phyloP scores from a whole-genome alignment of 2,329 filamentous ascomycete genomes.

The Lachnellula subtilissima region DNA sequence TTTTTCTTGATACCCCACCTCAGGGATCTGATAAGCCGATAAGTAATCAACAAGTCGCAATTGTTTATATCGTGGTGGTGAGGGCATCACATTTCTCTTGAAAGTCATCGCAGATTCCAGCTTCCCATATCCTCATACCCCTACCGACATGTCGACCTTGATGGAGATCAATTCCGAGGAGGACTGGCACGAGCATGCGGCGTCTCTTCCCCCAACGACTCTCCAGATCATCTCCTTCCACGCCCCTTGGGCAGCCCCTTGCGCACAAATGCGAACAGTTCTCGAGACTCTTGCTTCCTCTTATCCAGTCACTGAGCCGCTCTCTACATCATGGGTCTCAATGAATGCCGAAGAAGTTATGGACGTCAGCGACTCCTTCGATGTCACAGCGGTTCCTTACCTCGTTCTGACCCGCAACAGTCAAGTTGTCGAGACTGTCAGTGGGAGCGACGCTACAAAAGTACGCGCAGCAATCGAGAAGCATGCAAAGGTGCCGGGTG shows the following conservation, averaged over 20 bases:
- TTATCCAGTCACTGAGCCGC: constrained; percentile 67
- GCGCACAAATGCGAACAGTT: constrained; percentile 87
- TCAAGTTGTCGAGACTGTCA: constrained; percentile 76
- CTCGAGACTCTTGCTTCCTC: constrained; percentile 80
- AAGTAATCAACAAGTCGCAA: constrained; percentile 2
- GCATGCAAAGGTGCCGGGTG: constrained; percentile 47
- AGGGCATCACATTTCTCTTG: too few relatives aligned
- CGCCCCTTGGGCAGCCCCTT: constrained; percentile 93
- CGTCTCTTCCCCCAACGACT: constrained; percentile 60
- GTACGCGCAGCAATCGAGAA: constrained; percentile 82
- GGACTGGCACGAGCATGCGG: constrained; percentile 67
- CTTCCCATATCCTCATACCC: background rate
- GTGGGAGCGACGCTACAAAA: constrained; percentile 82
- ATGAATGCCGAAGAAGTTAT: constrained; percentile 93
- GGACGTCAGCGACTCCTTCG: constrained; percentile 86
- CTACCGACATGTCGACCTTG: constrained; percentile 63
- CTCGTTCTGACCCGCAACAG: constrained; percentile 76
- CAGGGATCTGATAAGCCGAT: constrained; percentile 5
- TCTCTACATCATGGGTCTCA: constrained; percentile 74
- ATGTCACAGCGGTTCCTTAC: constrained; percentile 91
- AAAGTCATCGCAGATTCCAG: background rate
- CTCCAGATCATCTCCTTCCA: constrained; percentile 91
- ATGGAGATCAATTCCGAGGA: constrained; percentile 69
- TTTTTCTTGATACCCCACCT: background rate
- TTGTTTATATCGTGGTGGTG: too few relatives aligned